Conservation (phyloP, 345 rosid genomes). For the Citrus cavaleriei region DNA sequence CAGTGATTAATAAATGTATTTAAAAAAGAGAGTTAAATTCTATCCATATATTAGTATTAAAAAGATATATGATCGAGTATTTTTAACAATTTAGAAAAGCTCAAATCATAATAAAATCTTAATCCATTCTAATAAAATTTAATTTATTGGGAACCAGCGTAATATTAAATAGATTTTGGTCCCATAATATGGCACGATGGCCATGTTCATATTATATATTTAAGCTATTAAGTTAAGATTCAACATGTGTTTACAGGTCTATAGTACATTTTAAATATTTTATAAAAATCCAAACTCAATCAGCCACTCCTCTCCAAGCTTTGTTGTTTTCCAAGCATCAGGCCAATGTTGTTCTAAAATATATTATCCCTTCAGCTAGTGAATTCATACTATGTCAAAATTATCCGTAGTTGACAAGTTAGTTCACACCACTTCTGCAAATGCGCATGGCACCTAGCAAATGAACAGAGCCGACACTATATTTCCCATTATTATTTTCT, state of each 20-base stretch:
- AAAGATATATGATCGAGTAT: no score
- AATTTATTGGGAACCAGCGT: no score
- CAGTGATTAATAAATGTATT: fast-evolving
- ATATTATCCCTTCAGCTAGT: neutral
- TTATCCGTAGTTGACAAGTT: no score
- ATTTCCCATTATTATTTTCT: neutral
- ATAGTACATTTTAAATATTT: no score
- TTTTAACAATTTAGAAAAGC: no score
- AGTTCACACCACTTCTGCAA: neutral
- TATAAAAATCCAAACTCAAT: neutral
- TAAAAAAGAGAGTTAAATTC: no score
- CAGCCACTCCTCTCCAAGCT: neutral
- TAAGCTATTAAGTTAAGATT: neutral
- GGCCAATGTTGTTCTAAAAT: neutral
- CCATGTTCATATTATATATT: neutral
- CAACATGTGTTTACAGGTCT: neutral
- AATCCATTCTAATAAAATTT: no score
- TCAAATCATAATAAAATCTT: fast-evolving
- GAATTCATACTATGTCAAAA: no score
- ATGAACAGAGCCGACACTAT: neutral
- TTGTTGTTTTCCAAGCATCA: neutral
- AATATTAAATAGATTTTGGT: neutral
- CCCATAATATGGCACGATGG: neutral
- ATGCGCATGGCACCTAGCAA: neutral
- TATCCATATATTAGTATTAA: no score